Conservation (phyloP, 768 basidiomycete species). For the Russula virescens region DNA sequence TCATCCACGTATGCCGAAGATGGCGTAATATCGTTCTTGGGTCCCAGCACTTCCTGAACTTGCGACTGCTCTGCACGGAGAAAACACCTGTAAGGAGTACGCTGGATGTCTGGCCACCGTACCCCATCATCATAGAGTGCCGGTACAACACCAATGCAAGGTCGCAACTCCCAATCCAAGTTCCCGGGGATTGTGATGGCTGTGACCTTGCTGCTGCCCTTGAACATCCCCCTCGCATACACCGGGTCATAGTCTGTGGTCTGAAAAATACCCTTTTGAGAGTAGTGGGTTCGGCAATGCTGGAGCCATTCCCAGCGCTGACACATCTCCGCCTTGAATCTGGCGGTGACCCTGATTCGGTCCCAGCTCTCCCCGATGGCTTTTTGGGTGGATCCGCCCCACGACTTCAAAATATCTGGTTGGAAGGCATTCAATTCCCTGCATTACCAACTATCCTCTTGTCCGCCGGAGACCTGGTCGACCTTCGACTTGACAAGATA, state of each 20-base stretch:
- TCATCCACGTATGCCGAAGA: neutral
- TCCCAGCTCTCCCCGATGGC: neutral
- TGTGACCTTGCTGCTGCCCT: neutral
- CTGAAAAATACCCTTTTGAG: no score
- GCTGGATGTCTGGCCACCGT: no score
- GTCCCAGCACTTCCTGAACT: neutral
- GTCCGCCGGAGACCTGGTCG: neutral
- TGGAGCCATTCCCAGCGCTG: conserved; percentile 3
- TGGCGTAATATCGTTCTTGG: neutral
- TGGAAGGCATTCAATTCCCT: neutral
- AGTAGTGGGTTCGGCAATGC: neutral
- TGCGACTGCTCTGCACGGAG: neutral
- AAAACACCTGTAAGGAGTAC: no score
- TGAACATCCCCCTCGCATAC: neutral
- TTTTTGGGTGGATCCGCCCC: conserved; percentile 1
- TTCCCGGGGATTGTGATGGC: no score
- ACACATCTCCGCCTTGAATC: neutral
- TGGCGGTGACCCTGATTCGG: neutral
- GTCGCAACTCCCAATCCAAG: no score
- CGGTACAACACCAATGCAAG: no score
- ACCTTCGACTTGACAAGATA: neutral
- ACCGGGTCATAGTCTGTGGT: no score
- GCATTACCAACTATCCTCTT: neutral
- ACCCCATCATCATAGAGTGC: no score
- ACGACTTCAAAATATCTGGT: neutral